Percentiles rank a stretch among this genome's conserved stretches.
Conservation (phyloP, 345 rosid species). For the Kandelia obovata region DNA sequence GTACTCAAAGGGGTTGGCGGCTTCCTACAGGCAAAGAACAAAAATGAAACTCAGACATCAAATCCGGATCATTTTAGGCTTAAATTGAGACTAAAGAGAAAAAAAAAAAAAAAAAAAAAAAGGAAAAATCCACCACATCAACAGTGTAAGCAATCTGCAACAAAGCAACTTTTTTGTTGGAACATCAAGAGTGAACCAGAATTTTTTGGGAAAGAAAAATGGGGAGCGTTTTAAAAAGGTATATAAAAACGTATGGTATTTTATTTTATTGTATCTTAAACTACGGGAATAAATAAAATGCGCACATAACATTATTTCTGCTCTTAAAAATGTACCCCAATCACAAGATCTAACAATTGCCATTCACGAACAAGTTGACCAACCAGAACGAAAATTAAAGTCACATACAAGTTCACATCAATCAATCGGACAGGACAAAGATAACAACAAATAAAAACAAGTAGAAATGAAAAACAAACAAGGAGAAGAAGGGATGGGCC, state of each 20-base stretch:
- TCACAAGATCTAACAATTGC: not conserved
- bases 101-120: not conserved
- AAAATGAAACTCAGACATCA: not conserved
- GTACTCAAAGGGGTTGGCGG: slow-evolving; percentile 85
- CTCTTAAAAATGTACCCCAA: not conserved
- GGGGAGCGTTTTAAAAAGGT: no score
- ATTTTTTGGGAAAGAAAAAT: no score
- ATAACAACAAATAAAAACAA: no score
- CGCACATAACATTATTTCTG: no score
- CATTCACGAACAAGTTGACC: not conserved
- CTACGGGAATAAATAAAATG: no score
- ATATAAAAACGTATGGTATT: no score
- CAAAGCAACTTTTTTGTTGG: no score
- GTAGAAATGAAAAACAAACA: no score
- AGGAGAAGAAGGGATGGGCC: no score
- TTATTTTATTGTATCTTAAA: no score
- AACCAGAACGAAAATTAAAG: not conserved
- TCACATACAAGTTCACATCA: not conserved
- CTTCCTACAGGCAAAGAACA: slow-evolving; percentile 57
- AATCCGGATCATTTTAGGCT: not conserved
- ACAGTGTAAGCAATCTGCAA: no score
- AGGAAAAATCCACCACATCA: not conserved
- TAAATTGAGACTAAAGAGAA: not conserved
- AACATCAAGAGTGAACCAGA: no score
- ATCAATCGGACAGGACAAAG: not conserved